Percentiles rank a stretch among this genome's conserved stretches.
These are phyloP conservation scores for Kingdonia uniflora DNA, from an alignment of 164 flowering plant genomes.

Conservation along the genomic window DNA sequence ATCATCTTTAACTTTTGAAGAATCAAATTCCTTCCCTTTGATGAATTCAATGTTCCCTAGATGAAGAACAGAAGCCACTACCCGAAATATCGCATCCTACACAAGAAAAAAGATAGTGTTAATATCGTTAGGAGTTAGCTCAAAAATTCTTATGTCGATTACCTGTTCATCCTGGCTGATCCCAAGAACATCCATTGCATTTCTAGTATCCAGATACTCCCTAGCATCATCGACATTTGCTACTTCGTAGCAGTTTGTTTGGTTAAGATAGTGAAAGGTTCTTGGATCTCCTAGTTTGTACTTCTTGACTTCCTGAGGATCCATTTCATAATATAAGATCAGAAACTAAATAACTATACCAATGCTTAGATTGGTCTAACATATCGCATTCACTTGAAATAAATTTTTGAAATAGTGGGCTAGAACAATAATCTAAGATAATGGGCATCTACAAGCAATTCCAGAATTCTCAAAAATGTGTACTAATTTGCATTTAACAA, in stretches of 20 bases:
- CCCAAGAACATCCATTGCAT: slow-evolving; percentile 86
- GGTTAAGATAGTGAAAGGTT: slow-evolving; percentile 71
- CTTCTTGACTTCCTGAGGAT: slow-evolving; percentile 52
- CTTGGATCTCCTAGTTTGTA: slow-evolving; percentile 66
- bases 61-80: slow-evolving; percentile 80
- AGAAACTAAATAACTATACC: no score
- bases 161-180: slow-evolving; percentile 80
- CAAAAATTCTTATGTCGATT: background rate
- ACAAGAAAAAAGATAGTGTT: slow-evolving; percentile 8
- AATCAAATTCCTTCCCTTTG: slow-evolving; percentile 69
- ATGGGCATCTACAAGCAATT: no score
- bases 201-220: slow-evolving; percentile 58
- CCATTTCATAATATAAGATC: no score
- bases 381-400: no score
- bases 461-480: no score
- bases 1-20: slow-evolving; percentile 61
- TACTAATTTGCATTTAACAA: no score
- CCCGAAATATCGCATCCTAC: slow-evolving; percentile 78
- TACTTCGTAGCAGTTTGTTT: slow-evolving; percentile 63
- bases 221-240: slow-evolving; percentile 63
- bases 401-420: no score
- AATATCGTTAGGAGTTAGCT: background rate
- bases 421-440: no score
- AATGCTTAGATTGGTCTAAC: no score
- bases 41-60: slow-evolving; percentile 64